Percentiles rank a stretch among this genome's conserved stretches.
phyloP scores from a whole-genome alignment of 2,329 filamentous ascomycete species.

The Neopestalotiopsis clavispora region DNA sequence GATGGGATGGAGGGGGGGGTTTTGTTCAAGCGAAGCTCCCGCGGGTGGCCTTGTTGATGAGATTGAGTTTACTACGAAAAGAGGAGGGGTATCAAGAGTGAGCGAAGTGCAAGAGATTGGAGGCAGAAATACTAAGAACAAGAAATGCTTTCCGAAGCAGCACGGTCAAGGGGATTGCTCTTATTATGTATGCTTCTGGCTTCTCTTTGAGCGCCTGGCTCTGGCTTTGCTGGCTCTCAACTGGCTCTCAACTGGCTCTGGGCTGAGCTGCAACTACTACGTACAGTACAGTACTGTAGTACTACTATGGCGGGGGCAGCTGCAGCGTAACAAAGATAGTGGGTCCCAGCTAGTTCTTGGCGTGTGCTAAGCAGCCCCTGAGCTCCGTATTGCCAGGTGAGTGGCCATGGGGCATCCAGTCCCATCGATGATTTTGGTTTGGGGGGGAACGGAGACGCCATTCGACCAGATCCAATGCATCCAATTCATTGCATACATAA shows the following conservation, averaged over 20 bases:
- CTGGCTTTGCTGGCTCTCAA: neutral
- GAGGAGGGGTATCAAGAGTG: constrained; percentile 1
- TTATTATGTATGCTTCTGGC: constrained; percentile 2
- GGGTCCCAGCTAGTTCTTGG: neutral
- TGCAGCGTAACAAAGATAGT: neutral
- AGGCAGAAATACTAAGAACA: constrained; percentile 15
- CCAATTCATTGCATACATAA: neutral
- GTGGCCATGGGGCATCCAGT: neutral
- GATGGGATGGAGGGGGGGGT: neutral
- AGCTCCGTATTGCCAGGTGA: constrained; percentile 1
- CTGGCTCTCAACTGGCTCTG: neutral
- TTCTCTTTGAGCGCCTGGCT: neutral
- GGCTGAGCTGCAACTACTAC: neutral
- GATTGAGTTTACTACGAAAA: neutral
- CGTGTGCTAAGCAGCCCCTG: constrained; percentile 1
- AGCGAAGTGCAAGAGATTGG: constrained; percentile 4
- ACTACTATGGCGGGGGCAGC: neutral
- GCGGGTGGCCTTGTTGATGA: neutral
- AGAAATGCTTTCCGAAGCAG: neutral
- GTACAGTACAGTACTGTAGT: too few species aligned
- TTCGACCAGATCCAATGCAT: neutral
- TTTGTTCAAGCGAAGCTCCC: neutral
- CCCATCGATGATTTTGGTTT: neutral
- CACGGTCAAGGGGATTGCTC: neutral
- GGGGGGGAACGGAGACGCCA: neutral